Base-by-base conservation (phyloP, 1,284 basidiomycete species). In the Boletus smithii region DNA sequence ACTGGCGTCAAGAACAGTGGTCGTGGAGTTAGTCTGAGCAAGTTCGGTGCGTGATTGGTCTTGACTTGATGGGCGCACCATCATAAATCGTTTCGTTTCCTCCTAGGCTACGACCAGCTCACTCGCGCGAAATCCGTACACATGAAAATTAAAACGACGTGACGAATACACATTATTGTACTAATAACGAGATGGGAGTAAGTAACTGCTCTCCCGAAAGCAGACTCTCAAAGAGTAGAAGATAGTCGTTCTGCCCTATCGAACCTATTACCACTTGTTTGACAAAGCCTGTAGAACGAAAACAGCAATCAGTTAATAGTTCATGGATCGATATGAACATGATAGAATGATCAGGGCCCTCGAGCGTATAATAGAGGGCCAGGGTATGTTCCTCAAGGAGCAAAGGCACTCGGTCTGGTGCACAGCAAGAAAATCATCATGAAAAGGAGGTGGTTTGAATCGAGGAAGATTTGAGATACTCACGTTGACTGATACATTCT, bases 1-100 rank as follows among this genome's bases (percentile, higher is more conserved):
- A 90, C 87, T 1, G 95, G 95, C 2, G 87, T 92, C 48, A 98
- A 97, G 74, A 75, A 97, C 63, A 92, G 88, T 47, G 95, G 95
- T 16, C 74, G 92, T 26, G 95, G 95, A 3, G 73, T 97, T 53
- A 93, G 89, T 60, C 70, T 97, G 58, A 92, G 89, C 63, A 85
- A 85, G 61, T 91, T 92, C 53, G 92, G 91, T 91, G 53, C 51
- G 84, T 73, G 16, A 26, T 47, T 20, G n/a, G 5, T 40, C 31
- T 37, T 48, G 3, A 14, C 18, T 23, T 32, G n/a, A 16, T 10
- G 17, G 8, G 8, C n/a, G 17, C 30, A 20, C 35, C 27, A 20
- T 42, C 22, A 18, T 4, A 7, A 10, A 7, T 22, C 14, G 8
- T 43, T 10, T 22, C 32, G 14, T 29, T 5, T 14, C 7, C 14